phyloP scores from a whole-genome alignment of 495 filamentous ascomycete genomes.

The Aspergillus carlsbadensis region DNA sequence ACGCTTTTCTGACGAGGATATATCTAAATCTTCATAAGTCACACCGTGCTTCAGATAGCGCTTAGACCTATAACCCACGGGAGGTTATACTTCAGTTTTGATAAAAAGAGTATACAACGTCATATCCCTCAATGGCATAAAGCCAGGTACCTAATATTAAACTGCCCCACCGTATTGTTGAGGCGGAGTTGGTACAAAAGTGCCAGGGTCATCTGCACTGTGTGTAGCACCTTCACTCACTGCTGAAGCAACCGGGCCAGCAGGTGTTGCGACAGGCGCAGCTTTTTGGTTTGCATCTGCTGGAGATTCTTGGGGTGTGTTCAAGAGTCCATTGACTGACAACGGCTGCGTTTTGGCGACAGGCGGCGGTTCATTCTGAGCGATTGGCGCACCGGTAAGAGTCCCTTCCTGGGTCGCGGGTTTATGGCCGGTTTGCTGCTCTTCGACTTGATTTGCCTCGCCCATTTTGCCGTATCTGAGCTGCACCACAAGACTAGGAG shows the following conservation, averaged over 20 bases:
- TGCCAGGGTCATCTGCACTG: background rate
- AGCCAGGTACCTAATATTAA: background rate
- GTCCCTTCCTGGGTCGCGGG: constrained; percentile 4
- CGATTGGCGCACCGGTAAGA: background rate
- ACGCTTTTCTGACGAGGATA: no score
- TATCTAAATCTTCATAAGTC: no score
- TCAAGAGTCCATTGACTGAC: background rate
- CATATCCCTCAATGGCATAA: background rate
- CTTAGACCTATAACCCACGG: no score
- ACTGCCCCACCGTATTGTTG: constrained; percentile 1
- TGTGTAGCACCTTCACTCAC: background rate
- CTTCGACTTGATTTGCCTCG: constrained; percentile 17
- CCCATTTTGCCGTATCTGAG: constrained; percentile 50
- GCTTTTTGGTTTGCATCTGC: background rate
- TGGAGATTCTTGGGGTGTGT: background rate
- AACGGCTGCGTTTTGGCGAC: background rate
- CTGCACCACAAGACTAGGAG: constrained; percentile 63
- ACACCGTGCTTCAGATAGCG: no score
- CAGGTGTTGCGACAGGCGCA: background rate
- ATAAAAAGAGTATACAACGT: background rate
- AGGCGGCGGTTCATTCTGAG: background rate
- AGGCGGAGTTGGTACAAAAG: background rate
- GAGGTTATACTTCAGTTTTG: no score
- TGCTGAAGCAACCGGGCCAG: background rate
- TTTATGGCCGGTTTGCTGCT: constrained; percentile 18